Evolutionary conservation across 495 filamentous ascomycete genomes (phyloP), one percentile per base, ranked within the genome.

Genomic region (Hyaloscypha bicolor): DNA sequence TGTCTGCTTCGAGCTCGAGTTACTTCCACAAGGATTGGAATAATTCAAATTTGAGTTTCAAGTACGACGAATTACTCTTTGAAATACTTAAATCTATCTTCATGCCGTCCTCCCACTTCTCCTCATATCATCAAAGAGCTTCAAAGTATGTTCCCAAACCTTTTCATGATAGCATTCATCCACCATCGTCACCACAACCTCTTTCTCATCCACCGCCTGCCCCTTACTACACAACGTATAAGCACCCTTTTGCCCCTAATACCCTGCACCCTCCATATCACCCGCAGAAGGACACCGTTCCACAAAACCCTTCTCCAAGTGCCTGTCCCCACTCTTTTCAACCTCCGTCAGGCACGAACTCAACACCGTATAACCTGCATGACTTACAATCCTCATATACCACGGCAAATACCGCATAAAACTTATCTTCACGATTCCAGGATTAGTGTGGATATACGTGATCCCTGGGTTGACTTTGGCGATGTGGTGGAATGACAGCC

Each of bases 301-400:
- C 4, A 9, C 21, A 56, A 56, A 56, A 29, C 53, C 53, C 30
- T 25, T 56, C 22, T 56, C 53, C 53, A 56, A n/a, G 19, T 56
- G 53, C 30, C 53, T 56, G 19, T 56, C 53, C 4, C 53, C 53
- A 56, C 22, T 56, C 21, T 56, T n/a, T 14, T 56, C 53, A 25
- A 56, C 53, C 8, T 56, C 53, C 53, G 12, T 56, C 3, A 3
- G 53, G 4, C 53, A 56, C 53, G 53, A 9, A 11, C 9, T 56
- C 53, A 56, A 30, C n/a, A 56, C 53, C 22, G 22, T 9, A 30
- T 56, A 56, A 25, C 53, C 53, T 11, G 53, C 30, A 25, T 25
- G 22, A 30, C 53, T 56, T 22, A 56, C 53, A 5, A n/a, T 9
- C 25, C 30, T 6, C 53, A 56, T 56, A n/a, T 56, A 56, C 53